Base-by-base conservation (phyloP, 106 monocot species). In the Gastrodia elata region DNA sequence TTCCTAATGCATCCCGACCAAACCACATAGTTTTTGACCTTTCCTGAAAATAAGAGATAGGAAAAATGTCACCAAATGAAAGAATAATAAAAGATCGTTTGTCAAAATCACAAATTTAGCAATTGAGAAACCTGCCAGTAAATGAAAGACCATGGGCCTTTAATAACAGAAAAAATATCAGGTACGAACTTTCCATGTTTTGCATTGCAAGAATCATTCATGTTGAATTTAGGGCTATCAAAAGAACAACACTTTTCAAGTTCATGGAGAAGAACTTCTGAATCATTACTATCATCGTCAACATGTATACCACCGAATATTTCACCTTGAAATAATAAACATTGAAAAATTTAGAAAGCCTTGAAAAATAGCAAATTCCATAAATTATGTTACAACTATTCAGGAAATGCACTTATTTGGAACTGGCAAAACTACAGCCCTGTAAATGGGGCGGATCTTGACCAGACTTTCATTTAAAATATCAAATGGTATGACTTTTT, bases 1-100 rank as follows among this genome's bases (percentile, higher is more conserved):
- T 97, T 73, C 96, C 96, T 77, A 97, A 86, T 79, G 86, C 86
- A 90, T 97, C 96, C 71, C 92, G 83, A 69, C 92, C 92, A 82
- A 92, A 97, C 92, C 92, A 92, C 20, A 97, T 48, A 20, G 87
- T 97, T 73, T 84, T 84, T 71, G 96, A 84, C 48, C 73, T 82
- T 42, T 77, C 71, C 96, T 96, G 78, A 57, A 0, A 57, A 49
- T 41, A 24, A 41, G 65, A 74, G 5, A 39, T 44, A 68, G 20
- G 30, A 70, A 74, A 55, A 37, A 32, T 36, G 10, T 34, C 56
- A 61, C 56, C 5, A 73, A 1, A 37, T 38, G 38, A 35, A 18
- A 27, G 40, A 34, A 30, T 27, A 20, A 64, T 13, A 52, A 38
- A 52, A 69, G 26, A 38, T 58, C 30, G 40, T 16, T 70, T 2